Base-by-base conservation (phyloP, 331 rosid genomes). In the Prunus yedoensis region DNA sequence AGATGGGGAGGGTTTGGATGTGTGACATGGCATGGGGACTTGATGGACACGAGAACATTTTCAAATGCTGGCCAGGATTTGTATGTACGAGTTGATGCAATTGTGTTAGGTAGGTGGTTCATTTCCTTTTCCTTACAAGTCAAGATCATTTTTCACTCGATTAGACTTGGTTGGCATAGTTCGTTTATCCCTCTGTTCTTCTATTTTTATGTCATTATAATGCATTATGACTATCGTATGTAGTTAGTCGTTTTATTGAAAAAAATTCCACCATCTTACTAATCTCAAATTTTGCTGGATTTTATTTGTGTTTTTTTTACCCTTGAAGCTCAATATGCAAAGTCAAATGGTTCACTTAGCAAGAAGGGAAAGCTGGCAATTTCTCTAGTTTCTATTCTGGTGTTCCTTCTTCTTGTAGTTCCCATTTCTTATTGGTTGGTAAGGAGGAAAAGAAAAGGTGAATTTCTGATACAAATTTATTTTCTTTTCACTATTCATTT, bases 61-160 rank as follows among this genome's bases (percentile, higher is more conserved):
- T 7, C 73, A 0, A 8, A 58, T 43, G 68, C 3, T 0, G 85
- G 89, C 7, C 90, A 82, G 8, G 87, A 86, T 64, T 71, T 89
- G 1, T 85, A 77, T 4, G 75, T 91, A 0, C 87, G 87, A 6
- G 90, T 86, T 10, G 89, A 91, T 75, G 80, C 86, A 8, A 8
- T 45, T 53, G 86, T 77, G 61, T 20, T 85, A 43, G 90, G 91
- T 77, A 43, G 7, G 43, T 21, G 18, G 67, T 38, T 50, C 3
- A 4, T 10, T 2, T 2, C 2, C 0, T 50, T 38, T 38, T 38
- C 9, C 9, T 4, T 38, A 38, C 2, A 38, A 38, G 2, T 38
- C 9, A 38, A 38, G 0, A 38, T 38, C 9, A 38, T 38, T 38
- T 35, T 38, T 38, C 43, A 38, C 43, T 38, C 9, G 9, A 3